These are phyloP conservation scores for Trametes pubescens DNA, from an alignment of 1,284 basidiomycete species.

Conservation along the genomic window DNA sequence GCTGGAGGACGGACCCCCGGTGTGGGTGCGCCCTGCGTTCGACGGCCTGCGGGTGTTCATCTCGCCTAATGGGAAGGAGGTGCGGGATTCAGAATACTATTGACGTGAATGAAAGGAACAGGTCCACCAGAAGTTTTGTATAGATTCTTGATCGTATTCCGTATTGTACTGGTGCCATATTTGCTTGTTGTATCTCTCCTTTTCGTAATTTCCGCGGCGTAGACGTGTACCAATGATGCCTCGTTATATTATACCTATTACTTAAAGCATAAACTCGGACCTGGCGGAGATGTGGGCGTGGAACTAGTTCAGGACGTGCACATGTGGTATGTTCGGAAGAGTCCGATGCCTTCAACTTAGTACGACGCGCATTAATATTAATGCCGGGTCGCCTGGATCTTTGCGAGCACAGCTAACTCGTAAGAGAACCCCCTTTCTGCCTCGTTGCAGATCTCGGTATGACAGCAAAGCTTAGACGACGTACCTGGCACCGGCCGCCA, in stretches of 20 bases:
- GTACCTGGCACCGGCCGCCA: too few relatives aligned
- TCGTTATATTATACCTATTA: not conserved
- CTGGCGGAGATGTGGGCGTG: too few relatives aligned
- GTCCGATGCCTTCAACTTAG: too few relatives aligned
- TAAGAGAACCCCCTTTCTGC: too few relatives aligned
- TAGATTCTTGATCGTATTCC: slow-evolving; percentile 3
- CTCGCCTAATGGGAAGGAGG: slow-evolving; percentile 48
- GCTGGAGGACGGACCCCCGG: slow-evolving; percentile 52
- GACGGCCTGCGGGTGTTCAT: slow-evolving; percentile 69
- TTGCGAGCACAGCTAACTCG: too few relatives aligned
- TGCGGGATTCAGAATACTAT: slow-evolving; percentile 57
- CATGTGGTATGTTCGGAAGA: too few relatives aligned
- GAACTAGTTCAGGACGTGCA: too few relatives aligned
- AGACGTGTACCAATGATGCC: slow-evolving; percentile 15
- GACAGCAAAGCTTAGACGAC: too few relatives aligned
- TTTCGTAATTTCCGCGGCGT: not conserved
- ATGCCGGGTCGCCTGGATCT: too few relatives aligned
- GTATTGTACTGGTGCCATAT: not conserved
- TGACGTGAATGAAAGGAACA: not conserved
- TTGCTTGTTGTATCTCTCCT: not conserved
- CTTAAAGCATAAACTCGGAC: not conserved
- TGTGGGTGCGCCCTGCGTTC: slow-evolving; percentile 76
- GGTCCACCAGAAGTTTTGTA: not conserved
- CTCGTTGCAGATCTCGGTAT: too few relatives aligned
- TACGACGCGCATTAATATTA: too few relatives aligned